These are phyloP conservation scores for Nannizzia gypsea DNA, from an alignment of 2,329 filamentous ascomycete species.

Conservation along the genomic window DNA sequence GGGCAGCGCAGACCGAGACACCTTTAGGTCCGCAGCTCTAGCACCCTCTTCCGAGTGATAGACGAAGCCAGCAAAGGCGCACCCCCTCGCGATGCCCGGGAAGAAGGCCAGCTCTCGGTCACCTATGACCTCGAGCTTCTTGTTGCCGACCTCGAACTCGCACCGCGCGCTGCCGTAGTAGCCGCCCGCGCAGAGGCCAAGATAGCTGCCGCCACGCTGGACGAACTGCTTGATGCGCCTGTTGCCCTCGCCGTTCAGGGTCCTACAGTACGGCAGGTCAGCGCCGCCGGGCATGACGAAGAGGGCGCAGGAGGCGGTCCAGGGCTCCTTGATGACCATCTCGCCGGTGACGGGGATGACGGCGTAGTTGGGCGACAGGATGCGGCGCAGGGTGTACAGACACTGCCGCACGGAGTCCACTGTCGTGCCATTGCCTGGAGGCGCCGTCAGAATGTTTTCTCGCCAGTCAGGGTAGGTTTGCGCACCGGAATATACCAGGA, in stretches of 20 bases:
- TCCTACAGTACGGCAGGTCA: constrained; percentile 82
- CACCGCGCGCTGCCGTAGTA: constrained; percentile 76
- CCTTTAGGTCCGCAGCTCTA: constrained; percentile 54
- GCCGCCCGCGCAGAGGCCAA: constrained; percentile 87
- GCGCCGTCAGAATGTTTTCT: constrained; percentile 22
- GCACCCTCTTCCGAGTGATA: constrained; percentile 84
- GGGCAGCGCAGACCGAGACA: constrained; percentile 49
- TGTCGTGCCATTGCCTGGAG: constrained; percentile 67
- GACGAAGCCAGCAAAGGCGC: constrained; percentile 78
- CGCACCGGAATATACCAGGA: constrained; percentile 82
- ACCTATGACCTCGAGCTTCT: constrained; percentile 71
- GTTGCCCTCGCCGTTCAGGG: constrained; percentile 80
- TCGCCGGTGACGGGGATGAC: constrained; percentile 73
- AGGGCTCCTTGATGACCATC: constrained; percentile 79
- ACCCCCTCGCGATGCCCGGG: constrained; percentile 71
- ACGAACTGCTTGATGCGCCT: constrained; percentile 74
- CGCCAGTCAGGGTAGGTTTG: constrained; percentile 19
- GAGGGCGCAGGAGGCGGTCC: constrained; percentile 73
- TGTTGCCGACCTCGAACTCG: constrained; percentile 84
- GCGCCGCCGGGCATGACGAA: constrained; percentile 88
- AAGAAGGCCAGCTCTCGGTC: constrained; percentile 78
- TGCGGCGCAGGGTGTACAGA: constrained; percentile 69
- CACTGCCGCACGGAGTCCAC: constrained; percentile 82
- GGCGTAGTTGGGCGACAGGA: constrained; percentile 83
- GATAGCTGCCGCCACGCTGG: constrained; percentile 68